Conservation (phyloP, 768 basidiomycete species). For the Pleurotus pulmonarius region DNA sequence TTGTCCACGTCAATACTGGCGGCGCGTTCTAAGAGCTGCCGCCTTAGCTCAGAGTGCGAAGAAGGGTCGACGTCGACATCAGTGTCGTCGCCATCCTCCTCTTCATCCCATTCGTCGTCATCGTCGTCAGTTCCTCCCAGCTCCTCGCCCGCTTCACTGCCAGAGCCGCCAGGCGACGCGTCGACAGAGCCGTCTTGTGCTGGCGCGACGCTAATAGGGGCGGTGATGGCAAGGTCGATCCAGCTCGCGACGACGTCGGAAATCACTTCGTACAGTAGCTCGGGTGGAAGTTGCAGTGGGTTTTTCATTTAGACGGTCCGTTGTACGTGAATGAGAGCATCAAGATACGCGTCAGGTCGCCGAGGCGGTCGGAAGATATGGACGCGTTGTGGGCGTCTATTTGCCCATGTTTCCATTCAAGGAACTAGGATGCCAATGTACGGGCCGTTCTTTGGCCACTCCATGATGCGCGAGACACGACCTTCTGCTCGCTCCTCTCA, state of each 20-base stretch:
- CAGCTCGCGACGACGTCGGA: not conserved
- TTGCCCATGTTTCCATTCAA: too few species aligned
- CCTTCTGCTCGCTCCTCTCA: too few species aligned
- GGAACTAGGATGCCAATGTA: too few species aligned
- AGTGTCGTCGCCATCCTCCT: not conserved
- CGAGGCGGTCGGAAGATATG: too few species aligned
- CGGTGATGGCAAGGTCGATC: not conserved
- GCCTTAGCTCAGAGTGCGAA: not conserved
- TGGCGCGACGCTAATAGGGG: not conserved
- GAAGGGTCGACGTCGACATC: not conserved
- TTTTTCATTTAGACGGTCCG: not conserved
- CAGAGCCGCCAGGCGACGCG: too few species aligned
- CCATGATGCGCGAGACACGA: too few species aligned
- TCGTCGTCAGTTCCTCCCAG: not conserved
- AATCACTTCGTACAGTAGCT: not conserved
- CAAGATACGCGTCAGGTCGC: not conserved
- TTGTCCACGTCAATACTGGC: not conserved
- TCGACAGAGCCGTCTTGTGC: not conserved
- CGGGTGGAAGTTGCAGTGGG: not conserved
- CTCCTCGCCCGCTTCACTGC: not conserved
- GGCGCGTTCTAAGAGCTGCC: not conserved
- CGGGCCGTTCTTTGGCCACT: too few species aligned
- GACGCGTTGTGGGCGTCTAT: too few species aligned
- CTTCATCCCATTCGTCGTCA: not conserved
- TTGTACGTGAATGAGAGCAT: not conserved